Percentiles rank a stretch among this genome's conserved stretches.
Conservation (phyloP, 768 basidiomycete genomes). For the Rhizopogon rudus region DNA sequence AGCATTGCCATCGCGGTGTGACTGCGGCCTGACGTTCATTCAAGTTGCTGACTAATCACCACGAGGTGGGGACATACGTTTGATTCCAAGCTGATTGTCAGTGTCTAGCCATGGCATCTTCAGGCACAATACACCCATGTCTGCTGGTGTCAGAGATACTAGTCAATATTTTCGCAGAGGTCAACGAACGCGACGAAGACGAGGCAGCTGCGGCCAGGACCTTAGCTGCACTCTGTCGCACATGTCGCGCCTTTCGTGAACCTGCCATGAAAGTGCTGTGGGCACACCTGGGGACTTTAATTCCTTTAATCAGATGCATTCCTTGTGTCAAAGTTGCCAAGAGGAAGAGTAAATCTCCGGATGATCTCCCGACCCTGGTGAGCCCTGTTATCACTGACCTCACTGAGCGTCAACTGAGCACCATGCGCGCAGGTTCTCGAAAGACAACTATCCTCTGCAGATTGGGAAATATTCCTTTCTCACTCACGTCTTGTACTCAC, state of each 20-base stretch:
- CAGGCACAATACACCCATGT: neutral
- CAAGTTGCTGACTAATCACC: neutral
- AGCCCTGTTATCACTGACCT: neutral
- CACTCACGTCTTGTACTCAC: neutral
- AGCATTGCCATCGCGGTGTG: too few species aligned
- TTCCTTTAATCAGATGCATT: neutral
- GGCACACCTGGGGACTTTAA: neutral
- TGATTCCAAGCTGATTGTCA: neutral
- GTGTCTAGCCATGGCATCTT: neutral
- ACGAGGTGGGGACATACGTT: neutral
- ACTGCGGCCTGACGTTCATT: too few species aligned
- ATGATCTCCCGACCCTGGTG: neutral
- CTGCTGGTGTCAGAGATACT: neutral
- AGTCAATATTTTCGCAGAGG: neutral
- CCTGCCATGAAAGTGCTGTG: conserved; percentile 3
- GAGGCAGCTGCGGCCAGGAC: neutral
- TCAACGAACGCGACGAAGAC: neutral
- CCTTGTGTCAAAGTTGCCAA: neutral
- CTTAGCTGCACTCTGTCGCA: conserved; percentile 2
- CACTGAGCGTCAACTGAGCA: neutral
- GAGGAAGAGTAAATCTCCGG: neutral
- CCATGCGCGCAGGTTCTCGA: neutral
- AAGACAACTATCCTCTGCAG: neutral
- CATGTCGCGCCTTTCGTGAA: conserved; percentile 1
- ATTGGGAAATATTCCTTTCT: conserved; percentile 1